Conservation (phyloP, 176 grass and related monocot species). For the Avena eriantha region DNA sequence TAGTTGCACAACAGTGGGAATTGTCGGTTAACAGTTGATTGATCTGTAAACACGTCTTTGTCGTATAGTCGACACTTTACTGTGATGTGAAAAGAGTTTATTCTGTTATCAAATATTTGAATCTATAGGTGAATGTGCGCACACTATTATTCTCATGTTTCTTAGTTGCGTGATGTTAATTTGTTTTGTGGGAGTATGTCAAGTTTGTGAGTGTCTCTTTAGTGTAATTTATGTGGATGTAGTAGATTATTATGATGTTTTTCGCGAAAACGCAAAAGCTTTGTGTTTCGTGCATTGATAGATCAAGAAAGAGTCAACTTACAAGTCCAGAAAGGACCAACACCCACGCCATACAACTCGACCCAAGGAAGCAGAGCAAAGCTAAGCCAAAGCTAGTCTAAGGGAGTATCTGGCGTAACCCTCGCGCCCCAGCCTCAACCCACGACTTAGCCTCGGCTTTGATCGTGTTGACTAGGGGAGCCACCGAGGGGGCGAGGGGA, state of each 20-base stretch:
- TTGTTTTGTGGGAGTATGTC: neutral
- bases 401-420: too few species aligned
- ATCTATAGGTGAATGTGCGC: conserved; percentile 1
- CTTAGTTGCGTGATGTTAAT: neutral
- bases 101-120: neutral
- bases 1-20: neutral
- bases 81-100: neutral
- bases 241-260: neutral
- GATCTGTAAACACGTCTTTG: neutral
- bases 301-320: too few species aligned
- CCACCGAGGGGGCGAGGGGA: too few species aligned
- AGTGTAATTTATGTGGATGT: neutral
- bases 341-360: too few species aligned
- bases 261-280: too few species aligned
- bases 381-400: too few species aligned
- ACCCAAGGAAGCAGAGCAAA: too few species aligned
- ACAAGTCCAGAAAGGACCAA: too few species aligned
- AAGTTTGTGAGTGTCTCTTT: neutral
- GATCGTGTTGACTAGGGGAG: too few species aligned
- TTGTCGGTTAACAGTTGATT: conserved; percentile 2
- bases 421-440: too few species aligned
- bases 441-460: too few species aligned
- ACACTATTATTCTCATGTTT: neutral
- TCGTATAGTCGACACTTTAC: neutral
- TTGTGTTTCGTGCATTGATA: too few species aligned